Percentiles rank a stretch among this genome's conserved stretches.
Evolutionary conservation across 1,284 basidiomycete species (phyloP).

Genomic region (Puccinia coronata): DNA sequence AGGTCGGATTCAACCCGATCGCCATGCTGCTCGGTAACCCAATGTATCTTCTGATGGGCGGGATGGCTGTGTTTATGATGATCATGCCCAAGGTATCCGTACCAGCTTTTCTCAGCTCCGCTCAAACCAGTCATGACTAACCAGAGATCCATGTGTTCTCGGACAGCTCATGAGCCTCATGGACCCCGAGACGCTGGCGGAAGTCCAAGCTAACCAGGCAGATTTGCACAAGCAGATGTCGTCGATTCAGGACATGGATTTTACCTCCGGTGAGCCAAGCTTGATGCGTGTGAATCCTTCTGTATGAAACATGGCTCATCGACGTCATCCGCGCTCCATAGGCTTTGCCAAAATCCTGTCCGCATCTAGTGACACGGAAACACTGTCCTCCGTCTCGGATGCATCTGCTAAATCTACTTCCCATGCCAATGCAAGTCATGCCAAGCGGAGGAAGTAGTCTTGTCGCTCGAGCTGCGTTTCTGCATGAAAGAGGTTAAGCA

Average conservation of each 20-base stretch:
- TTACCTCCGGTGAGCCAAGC: slow-evolving; percentile 12
- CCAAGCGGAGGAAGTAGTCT: slow-evolving; percentile 32
- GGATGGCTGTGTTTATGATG: slow-evolving; percentile 38
- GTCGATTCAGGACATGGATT: slow-evolving; percentile 27
- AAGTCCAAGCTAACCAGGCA: slow-evolving; percentile 44
- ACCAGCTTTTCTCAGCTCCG: neutral
- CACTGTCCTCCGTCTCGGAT: neutral
- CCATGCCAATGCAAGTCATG: slow-evolving; percentile 1
- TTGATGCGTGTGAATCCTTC: neutral
- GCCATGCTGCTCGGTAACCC: slow-evolving; percentile 39
- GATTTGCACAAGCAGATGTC: slow-evolving; percentile 40
- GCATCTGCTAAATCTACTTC: neutral
- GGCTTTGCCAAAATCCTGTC: slow-evolving; percentile 35
- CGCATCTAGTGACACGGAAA: neutral
- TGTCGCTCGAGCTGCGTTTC: no score
- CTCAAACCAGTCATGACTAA: neutral
- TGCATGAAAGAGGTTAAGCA: no score
- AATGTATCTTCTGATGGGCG: slow-evolving; percentile 41
- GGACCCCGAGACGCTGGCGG: slow-evolving; percentile 36
- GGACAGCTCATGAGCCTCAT: slow-evolving; percentile 24
- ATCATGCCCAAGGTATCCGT: slow-evolving; percentile 30
- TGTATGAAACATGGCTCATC: neutral
- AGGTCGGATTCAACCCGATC: slow-evolving; percentile 39
- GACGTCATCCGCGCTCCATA: neutral
- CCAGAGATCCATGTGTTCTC: neutral